These are phyloP conservation scores for Artomyces pyxidatus DNA, from an alignment of 768 basidiomycete species.

Conservation along the genomic window DNA sequence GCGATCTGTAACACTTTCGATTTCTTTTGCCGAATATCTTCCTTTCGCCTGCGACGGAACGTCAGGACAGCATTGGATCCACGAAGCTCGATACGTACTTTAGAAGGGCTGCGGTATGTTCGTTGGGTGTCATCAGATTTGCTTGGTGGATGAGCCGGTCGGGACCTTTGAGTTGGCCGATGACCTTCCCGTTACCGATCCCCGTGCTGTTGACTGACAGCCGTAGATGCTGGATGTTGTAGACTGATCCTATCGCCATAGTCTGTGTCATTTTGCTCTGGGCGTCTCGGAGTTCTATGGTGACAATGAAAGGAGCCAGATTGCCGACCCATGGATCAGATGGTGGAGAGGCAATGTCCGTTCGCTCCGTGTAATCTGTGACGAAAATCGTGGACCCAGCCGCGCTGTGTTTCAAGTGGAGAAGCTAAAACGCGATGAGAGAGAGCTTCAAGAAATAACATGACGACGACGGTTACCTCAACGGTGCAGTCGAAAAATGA, in stretches of 20 bases:
- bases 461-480: slow-evolving; percentile 3
- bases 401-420: slow-evolving; percentile 8
- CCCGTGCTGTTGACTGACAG: no score
- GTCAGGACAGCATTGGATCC: not conserved
- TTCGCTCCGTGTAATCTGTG: slow-evolving; percentile 13
- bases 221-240: slow-evolving; percentile 12
- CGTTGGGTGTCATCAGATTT: slow-evolving; percentile 1
- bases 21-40: not conserved
- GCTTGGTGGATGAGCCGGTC: slow-evolving; percentile 14
- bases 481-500: slow-evolving; percentile 13
- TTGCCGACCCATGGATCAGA: slow-evolving; percentile 1
- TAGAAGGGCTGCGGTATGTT: slow-evolving; percentile 5
- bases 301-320: slow-evolving; percentile 5
- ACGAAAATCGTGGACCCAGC: slow-evolving; percentile 8
- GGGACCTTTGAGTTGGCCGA: slow-evolving; percentile 12
- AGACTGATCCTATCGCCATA: slow-evolving; percentile 8
- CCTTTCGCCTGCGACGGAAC: slow-evolving; percentile 3
- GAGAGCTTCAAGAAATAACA: not conserved
- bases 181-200: slow-evolving; percentile 5
- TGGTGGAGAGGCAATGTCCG: slow-evolving; percentile 8
- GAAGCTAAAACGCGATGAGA: slow-evolving; percentile 8
- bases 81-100: slow-evolving; percentile 1
- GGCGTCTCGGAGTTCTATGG: slow-evolving; percentile 9
- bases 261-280: slow-evolving; percentile 12
- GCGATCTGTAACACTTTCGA: not conserved